A percentile compares a stretch with the other conserved stretches of the same genome.
phyloP scores from a whole-genome alignment of 1,139 yeast genomes.

The Ogataea hybrid region DNA sequence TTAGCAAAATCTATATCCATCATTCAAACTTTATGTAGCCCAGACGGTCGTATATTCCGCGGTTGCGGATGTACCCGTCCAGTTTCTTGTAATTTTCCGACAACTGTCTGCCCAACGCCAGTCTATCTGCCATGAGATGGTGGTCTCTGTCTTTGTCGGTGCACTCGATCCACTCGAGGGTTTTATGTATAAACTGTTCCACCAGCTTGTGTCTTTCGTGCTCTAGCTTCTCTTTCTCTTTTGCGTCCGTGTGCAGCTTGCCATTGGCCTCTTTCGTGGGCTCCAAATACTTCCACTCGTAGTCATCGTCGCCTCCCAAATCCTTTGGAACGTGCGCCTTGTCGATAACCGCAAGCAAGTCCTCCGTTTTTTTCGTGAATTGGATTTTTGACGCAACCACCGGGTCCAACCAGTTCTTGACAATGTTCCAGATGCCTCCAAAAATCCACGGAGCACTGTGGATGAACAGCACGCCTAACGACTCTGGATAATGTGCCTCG shows the following conservation, averaged over 20 bases:
- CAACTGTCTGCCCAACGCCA: conserved; percentile 47
- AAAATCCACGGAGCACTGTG: conserved; percentile 93
- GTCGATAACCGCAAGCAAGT: conserved; percentile 56
- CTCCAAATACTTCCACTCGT: conserved; percentile 50
- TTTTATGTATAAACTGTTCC: conserved; percentile 51
- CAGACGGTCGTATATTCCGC: conserved; percentile 56
- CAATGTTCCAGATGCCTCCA: conserved; percentile 81
- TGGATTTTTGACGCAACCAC: conserved; percentile 79
- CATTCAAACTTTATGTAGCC: conserved; percentile 26
- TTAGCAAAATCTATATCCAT: conserved; percentile 5
- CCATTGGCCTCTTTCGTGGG: conserved; percentile 54
- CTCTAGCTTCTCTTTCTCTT: conserved; percentile 37
- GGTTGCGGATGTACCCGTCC: conserved; percentile 74
- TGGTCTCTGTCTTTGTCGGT: conserved; percentile 42
- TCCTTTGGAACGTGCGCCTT: conserved; percentile 52
- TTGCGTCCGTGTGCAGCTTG: conserved; percentile 39
- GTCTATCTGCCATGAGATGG: conserved; percentile 43
- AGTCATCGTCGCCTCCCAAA: conserved; percentile 65
- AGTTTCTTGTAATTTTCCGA: conserved; percentile 55
- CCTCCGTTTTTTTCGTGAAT: conserved; percentile 64
- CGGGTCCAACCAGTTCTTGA: conserved; percentile 86
- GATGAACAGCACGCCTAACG: conserved; percentile 68
- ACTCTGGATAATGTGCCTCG: conserved; percentile 88
- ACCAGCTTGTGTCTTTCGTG: conserved; percentile 48
- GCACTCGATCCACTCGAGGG: conserved; percentile 68